A percentile compares a stretch with the other conserved stretches of the same genome.
phyloP scores from a whole-genome alignment of 2,329 filamentous ascomycete species.

The Graphilbum fragrans region DNA sequence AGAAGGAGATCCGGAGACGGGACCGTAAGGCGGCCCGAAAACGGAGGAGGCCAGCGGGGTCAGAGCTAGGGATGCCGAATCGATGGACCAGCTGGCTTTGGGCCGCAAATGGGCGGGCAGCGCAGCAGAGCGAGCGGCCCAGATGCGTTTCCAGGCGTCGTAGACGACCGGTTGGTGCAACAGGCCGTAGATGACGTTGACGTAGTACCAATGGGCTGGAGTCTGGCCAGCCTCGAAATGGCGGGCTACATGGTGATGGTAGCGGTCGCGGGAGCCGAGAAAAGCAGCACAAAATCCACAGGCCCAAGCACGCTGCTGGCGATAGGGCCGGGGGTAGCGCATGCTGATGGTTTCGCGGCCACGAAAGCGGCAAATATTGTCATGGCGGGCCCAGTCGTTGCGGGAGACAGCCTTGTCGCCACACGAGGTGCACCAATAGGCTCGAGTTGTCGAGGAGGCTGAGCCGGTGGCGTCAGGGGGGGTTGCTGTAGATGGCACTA shows the following conservation, averaged over 20 bases:
- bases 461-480: too few relatives aligned
- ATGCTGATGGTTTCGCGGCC: conserved; percentile 33
- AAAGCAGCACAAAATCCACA: conserved; percentile 57
- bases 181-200: conserved; percentile 53
- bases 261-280: conserved; percentile 50
- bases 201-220: conserved; percentile 56
- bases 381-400: conserved; percentile 58
- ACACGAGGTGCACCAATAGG: conserved; percentile 45
- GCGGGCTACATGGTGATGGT: conserved; percentile 56
- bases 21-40: too few relatives aligned
- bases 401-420: conserved; percentile 57
- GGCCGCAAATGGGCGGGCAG: conserved; percentile 37
- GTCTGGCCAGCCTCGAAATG: conserved; percentile 54
- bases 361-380: conserved; percentile 52
- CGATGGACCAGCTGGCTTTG: conserved; percentile 50
- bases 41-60: too few relatives aligned
- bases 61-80: conserved; percentile 21
- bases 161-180: conserved; percentile 53
- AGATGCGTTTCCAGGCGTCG: conserved; percentile 47
- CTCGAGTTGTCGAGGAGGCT: conserved; percentile 20
- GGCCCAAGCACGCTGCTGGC: conserved; percentile 49
- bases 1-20: too few relatives aligned
- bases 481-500: too few relatives aligned
- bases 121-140: conserved; percentile 29
- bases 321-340: background rate